Conservation (phyloP, 2,329 filamentous ascomycete species). For the Colletotrichum endophyticum region DNA sequence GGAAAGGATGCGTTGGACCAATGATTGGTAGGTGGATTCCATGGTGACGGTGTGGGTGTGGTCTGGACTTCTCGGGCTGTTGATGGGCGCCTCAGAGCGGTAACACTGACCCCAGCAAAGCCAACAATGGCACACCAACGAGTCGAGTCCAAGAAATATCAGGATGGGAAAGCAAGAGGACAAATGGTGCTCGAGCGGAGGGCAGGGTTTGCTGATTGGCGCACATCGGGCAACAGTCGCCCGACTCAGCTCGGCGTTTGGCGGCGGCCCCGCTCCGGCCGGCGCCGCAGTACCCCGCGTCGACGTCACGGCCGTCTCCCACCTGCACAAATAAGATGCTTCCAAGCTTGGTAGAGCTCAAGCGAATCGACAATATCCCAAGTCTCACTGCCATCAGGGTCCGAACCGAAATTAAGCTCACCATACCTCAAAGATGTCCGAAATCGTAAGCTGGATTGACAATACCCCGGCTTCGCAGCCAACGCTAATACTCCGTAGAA, state of each 20-base stretch:
- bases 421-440: background rate
- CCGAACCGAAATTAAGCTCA: background rate
- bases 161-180: background rate
- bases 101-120: background rate
- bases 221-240: background rate
- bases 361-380: background rate
- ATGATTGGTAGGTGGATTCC: conserved; percentile 28
- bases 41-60: conserved; percentile 6
- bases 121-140: background rate
- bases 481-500: conserved; percentile 33
- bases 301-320: background rate
- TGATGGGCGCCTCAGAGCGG: background rate
- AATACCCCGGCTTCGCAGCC: background rate
- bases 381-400: background rate
- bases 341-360: background rate
- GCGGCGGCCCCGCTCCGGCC: conserved; percentile 8
- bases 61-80: background rate
- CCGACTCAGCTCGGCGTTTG: conserved; percentile 2
- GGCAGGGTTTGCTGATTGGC: background rate
- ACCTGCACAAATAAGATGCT: background rate
- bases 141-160: background rate
- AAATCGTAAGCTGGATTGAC: background rate
- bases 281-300: conserved; percentile 9
- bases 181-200: background rate
- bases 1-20: conserved; percentile 23